Base-by-base conservation (phyloP, 495 filamentous ascomycete species). In the Elasticomyces elasticus region DNA sequence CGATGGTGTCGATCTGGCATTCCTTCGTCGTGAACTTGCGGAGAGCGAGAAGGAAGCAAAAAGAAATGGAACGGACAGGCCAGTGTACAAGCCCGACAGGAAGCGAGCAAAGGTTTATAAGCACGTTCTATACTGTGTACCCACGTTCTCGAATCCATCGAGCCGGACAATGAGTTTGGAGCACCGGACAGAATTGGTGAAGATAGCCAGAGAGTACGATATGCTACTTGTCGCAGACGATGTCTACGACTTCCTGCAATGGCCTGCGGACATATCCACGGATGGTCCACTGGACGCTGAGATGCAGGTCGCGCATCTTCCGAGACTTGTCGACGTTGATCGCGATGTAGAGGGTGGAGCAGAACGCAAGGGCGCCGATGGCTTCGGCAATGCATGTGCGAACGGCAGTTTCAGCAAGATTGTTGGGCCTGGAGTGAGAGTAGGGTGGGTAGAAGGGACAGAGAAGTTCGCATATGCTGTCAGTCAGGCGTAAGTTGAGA, bases 381-480 rank as follows among this genome's bases (percentile, higher is more conserved):
- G 67, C 11, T 92, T 85, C 59, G 86, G 88, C 5, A 84, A 94
- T 66, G 77, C 79, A 5, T 69, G 89, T 17, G 84, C 80, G 58
- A 95, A 95, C 67, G 87, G 82, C 19, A 85, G 78, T 15, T 95
- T 95, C 68, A 84, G 78, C 61, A 96, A 96, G 68, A 76, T 95
- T 15, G 75, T 82, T n/a, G 85, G 79, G 0, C 89, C 89, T 0
- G 90, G 89, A 0, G 60, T 82, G 31, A 72, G 89, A 28, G 87
- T 84, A 1, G 89, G 89, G 19, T 96, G 89, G 89, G 77, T 79
- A 0, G 89, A 95, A 64, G 82, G 74, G 15, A 79, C 83, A 2
- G 67, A 75, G 19, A 84, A 81, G 49, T 73, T 94, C 51, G 79
- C 79, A 0, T 73, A 74, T 61, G 86, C 84, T 0, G 59, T 87